Conservation (phyloP, 2,329 filamentous ascomycete genomes). For the Westerdykella sp. region DNA sequence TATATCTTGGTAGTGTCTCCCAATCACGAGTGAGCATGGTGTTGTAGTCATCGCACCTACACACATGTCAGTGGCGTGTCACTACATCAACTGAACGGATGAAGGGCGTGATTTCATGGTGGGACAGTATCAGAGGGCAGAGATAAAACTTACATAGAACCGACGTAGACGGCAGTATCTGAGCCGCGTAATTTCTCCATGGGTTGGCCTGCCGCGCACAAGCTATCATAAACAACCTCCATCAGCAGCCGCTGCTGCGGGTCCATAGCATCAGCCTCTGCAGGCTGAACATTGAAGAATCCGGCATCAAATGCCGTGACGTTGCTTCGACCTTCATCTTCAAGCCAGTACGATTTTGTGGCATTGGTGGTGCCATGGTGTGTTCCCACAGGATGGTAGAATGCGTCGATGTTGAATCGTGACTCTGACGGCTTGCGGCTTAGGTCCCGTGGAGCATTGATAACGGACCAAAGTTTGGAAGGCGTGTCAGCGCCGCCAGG, state of each 20-base stretch:
- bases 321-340: constrained; percentile 18
- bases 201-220: constrained; percentile 7
- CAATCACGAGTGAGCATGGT: neutral
- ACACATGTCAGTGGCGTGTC: too few relatives aligned
- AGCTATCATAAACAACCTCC: constrained; percentile 13
- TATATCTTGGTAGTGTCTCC: neutral
- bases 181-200: constrained; percentile 7
- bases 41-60: neutral
- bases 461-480: constrained; percentile 8
- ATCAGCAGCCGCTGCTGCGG: constrained; percentile 17
- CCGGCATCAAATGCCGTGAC: constrained; percentile 11
- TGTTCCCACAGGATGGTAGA: constrained; percentile 8
- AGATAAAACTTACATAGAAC: constrained; percentile 1
- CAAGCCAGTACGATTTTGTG: constrained; percentile 10
- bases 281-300: constrained; percentile 16
- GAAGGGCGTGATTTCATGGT: too few relatives aligned
- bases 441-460: constrained; percentile 14
- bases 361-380: constrained; percentile 4
- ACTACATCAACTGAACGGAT: too few relatives aligned
- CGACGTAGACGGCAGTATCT: constrained; percentile 7
- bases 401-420: constrained; percentile 27
- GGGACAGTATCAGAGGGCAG: too few relatives aligned
- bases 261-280: constrained; percentile 17
- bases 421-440: constrained; percentile 14
- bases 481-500: constrained; percentile 6